A percentile compares a stretch with the other conserved stretches of the same genome.
These are phyloP conservation scores for Aspergillus nomiae DNA, from an alignment of 2,329 filamentous ascomycete genomes.

Conservation along the genomic window DNA sequence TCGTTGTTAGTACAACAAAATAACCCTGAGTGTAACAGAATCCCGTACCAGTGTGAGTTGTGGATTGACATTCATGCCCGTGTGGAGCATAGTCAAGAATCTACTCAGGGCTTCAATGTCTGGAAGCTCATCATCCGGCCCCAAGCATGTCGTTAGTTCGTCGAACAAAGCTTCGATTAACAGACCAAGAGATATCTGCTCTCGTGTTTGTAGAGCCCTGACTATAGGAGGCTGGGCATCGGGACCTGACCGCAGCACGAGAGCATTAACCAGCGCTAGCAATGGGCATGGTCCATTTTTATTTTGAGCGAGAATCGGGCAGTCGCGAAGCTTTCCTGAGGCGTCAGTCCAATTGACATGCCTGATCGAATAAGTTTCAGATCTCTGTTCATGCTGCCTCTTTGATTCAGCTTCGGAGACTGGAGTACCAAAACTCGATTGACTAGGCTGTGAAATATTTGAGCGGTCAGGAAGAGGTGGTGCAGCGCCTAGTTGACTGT, in stretches of 20 bases:
- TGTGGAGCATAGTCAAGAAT: conserved; percentile 86
- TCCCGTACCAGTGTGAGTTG: conserved; percentile 67
- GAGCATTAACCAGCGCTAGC: conserved; percentile 87
- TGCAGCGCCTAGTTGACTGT: conserved; percentile 2
- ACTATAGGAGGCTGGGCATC: conserved; percentile 70
- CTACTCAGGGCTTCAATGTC: conserved; percentile 86
- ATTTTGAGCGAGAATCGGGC: conserved; percentile 89
- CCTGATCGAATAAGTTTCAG: conserved; percentile 90
- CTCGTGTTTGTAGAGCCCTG: conserved; percentile 74
- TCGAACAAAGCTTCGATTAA: conserved; percentile 90
- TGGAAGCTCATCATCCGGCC: conserved; percentile 70
- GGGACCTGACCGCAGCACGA: conserved; percentile 78
- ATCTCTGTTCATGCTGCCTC: conserved; percentile 49
- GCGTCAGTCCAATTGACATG: conserved; percentile 83
- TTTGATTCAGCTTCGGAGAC: conserved; percentile 35
- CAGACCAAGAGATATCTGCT: conserved; percentile 84
- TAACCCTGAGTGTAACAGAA: not conserved
- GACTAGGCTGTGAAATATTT: not conserved
- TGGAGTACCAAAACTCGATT: conserved; percentile 12
- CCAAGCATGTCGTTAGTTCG: conserved; percentile 79
- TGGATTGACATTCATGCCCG: conserved; percentile 97
- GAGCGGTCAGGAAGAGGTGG: conserved; percentile 16
- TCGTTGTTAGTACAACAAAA: conserved; percentile 41
- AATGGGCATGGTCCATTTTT: conserved; percentile 92
- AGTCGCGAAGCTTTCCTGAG: conserved; percentile 66